Percentiles rank a stretch among this genome's conserved stretches.
phyloP scores from a whole-genome alignment of 2,329 filamentous ascomycete genomes.

The Fusarium sp. region DNA sequence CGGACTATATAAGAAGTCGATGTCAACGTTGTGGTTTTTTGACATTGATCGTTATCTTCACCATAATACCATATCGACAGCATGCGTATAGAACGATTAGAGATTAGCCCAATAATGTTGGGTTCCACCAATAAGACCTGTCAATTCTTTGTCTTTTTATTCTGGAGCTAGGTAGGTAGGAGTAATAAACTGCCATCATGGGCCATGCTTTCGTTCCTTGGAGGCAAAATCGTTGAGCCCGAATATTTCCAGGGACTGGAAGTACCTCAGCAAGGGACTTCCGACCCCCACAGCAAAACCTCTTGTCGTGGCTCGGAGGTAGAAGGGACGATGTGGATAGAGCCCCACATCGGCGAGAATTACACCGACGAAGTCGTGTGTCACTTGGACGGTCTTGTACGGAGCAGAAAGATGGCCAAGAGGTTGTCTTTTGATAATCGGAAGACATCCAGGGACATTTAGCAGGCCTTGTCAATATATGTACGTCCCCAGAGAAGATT shows the following conservation, averaged over 20 bases:
- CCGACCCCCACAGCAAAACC: constrained; percentile 14
- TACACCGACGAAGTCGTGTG: constrained; percentile 23
- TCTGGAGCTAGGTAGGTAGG: neutral
- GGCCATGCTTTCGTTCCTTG: neutral
- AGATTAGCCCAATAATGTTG: constrained; percentile 18
- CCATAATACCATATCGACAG: constrained; percentile 35
- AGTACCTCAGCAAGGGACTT: neutral
- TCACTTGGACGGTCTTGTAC: constrained; percentile 12
- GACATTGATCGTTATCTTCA: constrained; percentile 32
- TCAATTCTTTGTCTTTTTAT: neutral
- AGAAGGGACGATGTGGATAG: constrained; percentile 36
- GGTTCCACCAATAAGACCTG: constrained; percentile 18
- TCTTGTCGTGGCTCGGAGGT: constrained; percentile 39
- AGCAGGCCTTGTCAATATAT: accelerated
- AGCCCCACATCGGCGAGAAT: constrained; percentile 30
- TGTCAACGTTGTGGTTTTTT: constrained; percentile 33
- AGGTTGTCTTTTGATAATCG: neutral
- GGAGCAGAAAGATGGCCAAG: neutral
- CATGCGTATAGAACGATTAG: constrained; percentile 36
- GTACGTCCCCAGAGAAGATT: neutral
- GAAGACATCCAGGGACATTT: neutral
- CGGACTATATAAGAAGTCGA: constrained; percentile 25
- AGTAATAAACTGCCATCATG: neutral
- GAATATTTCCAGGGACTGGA: constrained; percentile 5
- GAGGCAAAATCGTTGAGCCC: constrained; percentile 21